These are phyloP conservation scores for Coemansia sp. DNA, from an alignment of 192 early-diverging fungal species.

Conservation along the genomic window DNA sequence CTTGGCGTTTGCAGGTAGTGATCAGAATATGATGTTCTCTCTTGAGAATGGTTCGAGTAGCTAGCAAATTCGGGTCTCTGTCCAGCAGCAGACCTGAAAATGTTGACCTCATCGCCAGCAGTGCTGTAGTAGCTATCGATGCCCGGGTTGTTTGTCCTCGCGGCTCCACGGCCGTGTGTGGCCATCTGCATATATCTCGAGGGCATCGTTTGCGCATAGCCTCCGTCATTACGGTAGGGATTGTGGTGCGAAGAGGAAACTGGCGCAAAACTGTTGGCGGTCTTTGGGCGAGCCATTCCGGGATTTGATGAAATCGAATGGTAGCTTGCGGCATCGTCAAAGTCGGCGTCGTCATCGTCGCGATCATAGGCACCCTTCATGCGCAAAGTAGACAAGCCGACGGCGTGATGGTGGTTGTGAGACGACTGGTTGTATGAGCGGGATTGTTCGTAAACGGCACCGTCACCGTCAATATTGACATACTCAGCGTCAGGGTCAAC, in stretches of 20 bases:
- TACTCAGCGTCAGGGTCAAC: background rate
- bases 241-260: background rate
- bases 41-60: background rate
- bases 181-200: constrained; percentile 38
- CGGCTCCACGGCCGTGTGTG: constrained; percentile 17
- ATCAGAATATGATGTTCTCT: background rate
- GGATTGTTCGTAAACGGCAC: constrained; percentile 5
- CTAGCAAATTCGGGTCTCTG: background rate
- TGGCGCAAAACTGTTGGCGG: background rate
- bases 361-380: constrained; percentile 21
- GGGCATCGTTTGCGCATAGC: constrained; percentile 31
- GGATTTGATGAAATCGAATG: constrained; percentile 51
- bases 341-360: constrained; percentile 24
- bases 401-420: constrained; percentile 8
- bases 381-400: constrained; percentile 15
- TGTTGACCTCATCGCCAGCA: constrained; percentile 19
- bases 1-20: background rate
- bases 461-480: constrained; percentile 3
- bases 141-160: constrained; percentile 8
- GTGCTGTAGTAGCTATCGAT: constrained; percentile 43
- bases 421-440: background rate
- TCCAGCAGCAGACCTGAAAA: constrained; percentile 13
- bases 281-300: constrained; percentile 16
- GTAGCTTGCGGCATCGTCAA: constrained; percentile 56
- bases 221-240: constrained; percentile 8